Conservation (phyloP, 371 early-diverging fungal genomes). For the Dichotomocladium elegans region DNA sequence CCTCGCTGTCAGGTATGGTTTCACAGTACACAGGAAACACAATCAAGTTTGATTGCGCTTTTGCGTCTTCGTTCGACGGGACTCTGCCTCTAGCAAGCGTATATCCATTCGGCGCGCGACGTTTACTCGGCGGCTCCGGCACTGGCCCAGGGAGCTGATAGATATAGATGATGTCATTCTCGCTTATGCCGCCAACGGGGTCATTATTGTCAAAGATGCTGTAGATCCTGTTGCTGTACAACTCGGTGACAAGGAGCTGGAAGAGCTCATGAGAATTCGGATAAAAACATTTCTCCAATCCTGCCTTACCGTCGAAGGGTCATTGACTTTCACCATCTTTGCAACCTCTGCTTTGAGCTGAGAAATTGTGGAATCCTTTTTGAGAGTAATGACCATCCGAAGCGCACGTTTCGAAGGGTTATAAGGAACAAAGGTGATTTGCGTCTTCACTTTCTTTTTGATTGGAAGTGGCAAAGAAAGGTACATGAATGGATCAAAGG, state of each 20-base stretch:
- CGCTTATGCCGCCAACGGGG: slow-evolving; percentile 52
- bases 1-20: not conserved
- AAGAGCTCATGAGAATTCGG: not conserved
- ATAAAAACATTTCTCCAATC: not conserved
- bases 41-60: slow-evolving; percentile 2
- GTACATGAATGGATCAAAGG: slow-evolving; percentile 74
- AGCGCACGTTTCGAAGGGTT: slow-evolving; percentile 34
- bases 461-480: slow-evolving; percentile 63
- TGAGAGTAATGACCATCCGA: slow-evolving; percentile 23
- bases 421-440: slow-evolving; percentile 54
- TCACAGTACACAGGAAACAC: slow-evolving; percentile 11
- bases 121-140: slow-evolving; percentile 12
- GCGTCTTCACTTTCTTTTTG: slow-evolving; percentile 43
- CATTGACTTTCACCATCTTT: slow-evolving; percentile 46
- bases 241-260: slow-evolving; percentile 58
- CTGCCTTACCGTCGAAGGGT: slow-evolving; percentile 26
- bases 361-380: slow-evolving; percentile 60
- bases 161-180: slow-evolving; percentile 61
- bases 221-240: slow-evolving; percentile 59
- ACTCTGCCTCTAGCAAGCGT: not conserved
- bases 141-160: slow-evolving; percentile 57
- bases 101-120: not conserved
- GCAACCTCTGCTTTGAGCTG: slow-evolving; percentile 64
- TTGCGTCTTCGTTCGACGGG: not conserved
- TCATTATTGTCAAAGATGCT: slow-evolving; percentile 62